Evolutionary conservation across 306 rosid species (phyloP).

Genomic region (Hylodesmum podocarpum): DNA sequence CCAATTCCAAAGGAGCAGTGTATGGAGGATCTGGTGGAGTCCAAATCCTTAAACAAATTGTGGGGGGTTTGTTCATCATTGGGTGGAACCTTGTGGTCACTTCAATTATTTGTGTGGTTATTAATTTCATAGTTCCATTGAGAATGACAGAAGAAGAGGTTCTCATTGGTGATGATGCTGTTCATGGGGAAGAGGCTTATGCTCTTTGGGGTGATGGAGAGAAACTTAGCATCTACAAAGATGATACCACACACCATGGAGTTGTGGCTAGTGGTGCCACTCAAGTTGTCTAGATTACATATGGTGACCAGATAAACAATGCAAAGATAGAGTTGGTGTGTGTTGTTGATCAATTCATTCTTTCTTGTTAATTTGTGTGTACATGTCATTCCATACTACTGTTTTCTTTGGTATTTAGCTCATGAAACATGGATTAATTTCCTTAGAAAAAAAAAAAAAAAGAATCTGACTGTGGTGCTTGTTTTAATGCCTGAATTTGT

Average conservation of each 20-base stretch:
- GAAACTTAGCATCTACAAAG: constrained; percentile 34
- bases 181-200: constrained; percentile 71
- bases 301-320: no score
- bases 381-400: background rate
- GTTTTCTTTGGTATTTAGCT: background rate
- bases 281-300: constrained; percentile 31
- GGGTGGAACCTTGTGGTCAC: constrained; percentile 56
- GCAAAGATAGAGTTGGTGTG: no score
- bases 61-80: constrained; percentile 45
- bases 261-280: constrained; percentile 38
- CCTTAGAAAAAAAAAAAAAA: background rate
- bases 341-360: background rate
- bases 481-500: background rate
- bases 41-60: constrained; percentile 54
- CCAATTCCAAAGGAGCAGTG: constrained; percentile 40
- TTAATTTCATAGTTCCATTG: constrained; percentile 35
- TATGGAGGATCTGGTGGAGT: constrained; percentile 56
- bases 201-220: constrained; percentile 70
- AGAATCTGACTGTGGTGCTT: background rate
- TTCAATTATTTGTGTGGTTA: constrained; percentile 43
- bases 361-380: background rate
- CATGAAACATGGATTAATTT: background rate
- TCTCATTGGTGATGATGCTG: constrained; percentile 57
- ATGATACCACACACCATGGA: constrained; percentile 35
- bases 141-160: constrained; percentile 62